A percentile compares a stretch with the other conserved stretches of the same genome.
These are phyloP conservation scores for Choanephora cucurbitarum DNA, from an alignment of 371 early-diverging fungal genomes.

Conservation along the genomic window DNA sequence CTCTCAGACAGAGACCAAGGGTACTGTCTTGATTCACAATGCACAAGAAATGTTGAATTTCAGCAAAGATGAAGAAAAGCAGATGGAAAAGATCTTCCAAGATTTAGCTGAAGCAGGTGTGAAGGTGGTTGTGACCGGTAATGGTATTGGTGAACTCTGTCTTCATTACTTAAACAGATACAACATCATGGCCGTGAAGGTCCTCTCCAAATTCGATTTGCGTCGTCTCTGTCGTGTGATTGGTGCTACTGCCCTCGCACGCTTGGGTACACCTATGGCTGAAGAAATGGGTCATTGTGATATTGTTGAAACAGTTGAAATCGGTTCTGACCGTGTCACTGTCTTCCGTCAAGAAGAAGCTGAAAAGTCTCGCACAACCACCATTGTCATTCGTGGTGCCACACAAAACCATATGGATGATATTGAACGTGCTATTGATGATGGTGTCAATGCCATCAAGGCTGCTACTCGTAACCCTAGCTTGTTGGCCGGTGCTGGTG, in stretches of 20 bases:
- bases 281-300: constrained; percentile 98
- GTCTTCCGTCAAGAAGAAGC: constrained; percentile 88
- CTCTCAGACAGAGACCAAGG: constrained; percentile 98
- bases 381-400: constrained; percentile 96
- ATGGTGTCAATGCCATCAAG: constrained; percentile 97
- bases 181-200: constrained; percentile 88
- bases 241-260: constrained; percentile 92
- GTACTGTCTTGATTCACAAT: constrained; percentile 96
- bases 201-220: constrained; percentile 94
- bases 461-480: constrained; percentile 88
- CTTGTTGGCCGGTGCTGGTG: constrained; percentile 95
- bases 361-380: constrained; percentile 83
- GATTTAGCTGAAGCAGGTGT: constrained; percentile 91
- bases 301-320: constrained; percentile 92
- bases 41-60: constrained; percentile 97
- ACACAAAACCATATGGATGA: constrained; percentile 98
- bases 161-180: constrained; percentile 93
- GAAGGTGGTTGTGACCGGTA: constrained; percentile 92
- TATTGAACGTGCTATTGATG: constrained; percentile 97
- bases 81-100: constrained; percentile 80
- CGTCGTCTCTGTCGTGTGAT: constrained; percentile 93
- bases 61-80: constrained; percentile 90
- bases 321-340: constrained; percentile 96
- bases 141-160: constrained; percentile 91
- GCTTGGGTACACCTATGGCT: constrained; percentile 90